phyloP scores from a whole-genome alignment of 78 protist species.

The Bigelowiella natans region DNA sequence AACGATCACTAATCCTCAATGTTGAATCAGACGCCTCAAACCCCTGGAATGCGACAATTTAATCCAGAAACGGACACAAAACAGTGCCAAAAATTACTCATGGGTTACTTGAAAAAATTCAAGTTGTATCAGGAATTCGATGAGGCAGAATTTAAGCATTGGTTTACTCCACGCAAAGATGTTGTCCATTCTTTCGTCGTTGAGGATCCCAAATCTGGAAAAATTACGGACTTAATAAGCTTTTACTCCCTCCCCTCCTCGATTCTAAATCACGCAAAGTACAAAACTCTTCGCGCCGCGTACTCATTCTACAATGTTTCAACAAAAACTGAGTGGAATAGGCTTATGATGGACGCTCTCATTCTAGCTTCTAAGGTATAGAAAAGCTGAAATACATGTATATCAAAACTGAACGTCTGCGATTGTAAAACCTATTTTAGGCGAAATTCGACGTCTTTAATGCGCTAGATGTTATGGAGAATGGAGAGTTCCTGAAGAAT shows the following conservation, averaged over 20 bases:
- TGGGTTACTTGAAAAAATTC: constrained; percentile 30
- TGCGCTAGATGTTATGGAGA: constrained; percentile 79
- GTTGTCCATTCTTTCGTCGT: constrained; percentile 75
- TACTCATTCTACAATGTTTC: constrained; percentile 83
- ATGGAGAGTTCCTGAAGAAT: constrained; percentile 35
- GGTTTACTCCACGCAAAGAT: constrained; percentile 32
- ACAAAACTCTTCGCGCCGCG: constrained; percentile 75
- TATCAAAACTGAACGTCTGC: neutral
- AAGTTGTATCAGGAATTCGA: neutral
- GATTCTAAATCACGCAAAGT: constrained; percentile 48
- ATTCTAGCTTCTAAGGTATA: constrained; percentile 51
- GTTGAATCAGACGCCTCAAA: neutral
- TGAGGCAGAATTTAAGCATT: constrained; percentile 72
- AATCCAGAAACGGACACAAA: constrained; percentile 27
- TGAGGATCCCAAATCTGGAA: constrained; percentile 18
- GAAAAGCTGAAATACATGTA: no score
- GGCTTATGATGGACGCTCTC: constrained; percentile 72
- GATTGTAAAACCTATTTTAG: no score
- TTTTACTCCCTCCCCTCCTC: constrained; percentile 88
- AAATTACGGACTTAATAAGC: constrained; percentile 73
- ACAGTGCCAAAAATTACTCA: constrained; percentile 33
- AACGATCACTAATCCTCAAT: neutral
- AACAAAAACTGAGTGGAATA: constrained; percentile 33
- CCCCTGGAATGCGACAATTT: neutral
- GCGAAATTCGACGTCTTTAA: constrained; percentile 86